Base-by-base conservation (phyloP, 108 stramenopile species). In the Skeletonema tropicum region DNA sequence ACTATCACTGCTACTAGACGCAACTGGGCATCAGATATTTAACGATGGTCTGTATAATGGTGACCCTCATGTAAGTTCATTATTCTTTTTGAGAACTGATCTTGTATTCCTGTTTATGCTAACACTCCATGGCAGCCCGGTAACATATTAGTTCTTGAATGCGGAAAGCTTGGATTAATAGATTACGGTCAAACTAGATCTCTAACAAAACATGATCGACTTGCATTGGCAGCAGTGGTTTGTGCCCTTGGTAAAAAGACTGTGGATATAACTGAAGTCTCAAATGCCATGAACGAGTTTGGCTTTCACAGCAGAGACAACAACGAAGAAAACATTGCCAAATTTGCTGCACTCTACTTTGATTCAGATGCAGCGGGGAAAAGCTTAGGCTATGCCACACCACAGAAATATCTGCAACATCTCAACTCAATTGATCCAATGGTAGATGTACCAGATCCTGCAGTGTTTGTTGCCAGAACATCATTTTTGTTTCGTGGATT, bases 21-120 rank as follows among this genome's bases (percentile, higher is more conserved):
- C 87, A 14, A 88, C 88, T 42, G 91, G 91, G 19, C 78, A 92
- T 64, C 91, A 92, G 75, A 88, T 92, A 36, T 83, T 90, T 30
- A 33, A 70, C 42, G 69, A 88, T 70, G 87, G 86, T 31, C 23
- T 85, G 7, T 92, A 88, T 58, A 86, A 92, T 69, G 88, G 89
- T 2, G 91, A 90, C 84, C 78, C 86, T 17, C 87, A 88, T 71
- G 86, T 70, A 58, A 69, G n/a, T 69, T 58, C 4, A 5, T 64
- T 30, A 10, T 25, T 29, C 61, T 23, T 17, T 60, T 39, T 64
- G 35, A 41, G 7, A 39, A n/a, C 14, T n/a, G 11, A 13, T 15
- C 42, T 15, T 4, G 42, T 45, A 14, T 45, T 45, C 11, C 42
- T n/a, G 42, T 5, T 45, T 15, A 23, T 2, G 11, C 64, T 49